Conservation (phyloP, 192 early-diverging fungal genomes). For the Coemansia furcata region DNA sequence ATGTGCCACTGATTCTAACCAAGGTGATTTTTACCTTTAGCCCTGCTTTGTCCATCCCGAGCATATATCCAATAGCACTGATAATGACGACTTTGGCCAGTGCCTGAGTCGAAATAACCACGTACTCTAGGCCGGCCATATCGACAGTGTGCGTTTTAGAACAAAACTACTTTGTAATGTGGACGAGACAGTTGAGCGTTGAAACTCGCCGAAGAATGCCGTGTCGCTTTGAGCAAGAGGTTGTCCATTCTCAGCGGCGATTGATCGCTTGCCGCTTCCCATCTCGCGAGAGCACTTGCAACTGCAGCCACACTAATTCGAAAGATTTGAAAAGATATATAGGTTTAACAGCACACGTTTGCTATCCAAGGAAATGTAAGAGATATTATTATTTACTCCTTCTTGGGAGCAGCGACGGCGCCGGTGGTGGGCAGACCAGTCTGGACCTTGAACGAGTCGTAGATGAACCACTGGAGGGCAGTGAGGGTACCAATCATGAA, state of each 20-base stretch:
- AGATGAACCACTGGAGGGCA: constrained; percentile 81
- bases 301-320: background rate
- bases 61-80: constrained; percentile 19
- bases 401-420: constrained; percentile 50
- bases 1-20: background rate
- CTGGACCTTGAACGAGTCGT: constrained; percentile 76
- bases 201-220: background rate
- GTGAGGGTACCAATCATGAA: constrained; percentile 92
- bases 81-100: constrained; percentile 22
- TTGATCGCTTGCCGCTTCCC: background rate
- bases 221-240: background rate
- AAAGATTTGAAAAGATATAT: background rate
- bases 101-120: constrained; percentile 28
- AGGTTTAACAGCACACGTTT: background rate
- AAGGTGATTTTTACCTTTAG: constrained; percentile 13
- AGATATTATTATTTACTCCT: constrained; percentile 28
- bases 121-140: constrained; percentile 22
- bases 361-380: background rate
- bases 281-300: background rate
- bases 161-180: background rate
- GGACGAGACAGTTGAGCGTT: background rate
- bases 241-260: background rate
- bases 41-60: constrained; percentile 11
- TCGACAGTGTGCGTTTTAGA: background rate
- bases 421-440: constrained; percentile 71